Evolutionary conservation across 257 asterid genomes (phyloP), one percentile per base, ranked within the genome.

Genomic region (Ajuga chamaepitys): DNA sequence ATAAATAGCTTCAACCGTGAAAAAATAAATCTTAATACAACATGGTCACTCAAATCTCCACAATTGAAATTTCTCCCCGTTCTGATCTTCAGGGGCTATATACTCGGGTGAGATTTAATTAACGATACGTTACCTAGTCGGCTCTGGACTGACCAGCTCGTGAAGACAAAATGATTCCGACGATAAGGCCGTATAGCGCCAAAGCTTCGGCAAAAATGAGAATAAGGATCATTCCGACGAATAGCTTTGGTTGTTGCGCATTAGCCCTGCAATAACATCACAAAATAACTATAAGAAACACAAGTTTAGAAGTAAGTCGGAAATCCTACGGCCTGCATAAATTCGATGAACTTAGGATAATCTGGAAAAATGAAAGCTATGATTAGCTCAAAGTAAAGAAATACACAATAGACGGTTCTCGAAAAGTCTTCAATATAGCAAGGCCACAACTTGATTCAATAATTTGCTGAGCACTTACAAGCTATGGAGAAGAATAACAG

Each of bases 91-190:
- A 8, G 58, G 62, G 71, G 20, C 66, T 35, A 60, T 44, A 30
- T 64, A 55, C 59, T 32, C 63, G 52, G 30, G 32, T 34, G 35
- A 46, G 57, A 62, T 41, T 54, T 55, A 55, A 55, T 9, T 3
- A 7, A 17, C 5, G 37, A 65, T 55, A 4, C 18, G 48, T 26
- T 63, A 45, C 38, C 77, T 79, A 86, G 53, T 86, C 95, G 7
- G 95, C 90, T 72, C 95, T 81, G 54, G 95, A 86, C 73, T 86
- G 95, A 71, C 95, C 95, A 76, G 95, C 95, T 24, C 95, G 81
- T 3, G 95, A 86, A 65, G 95, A 86, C 88, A 86, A 76, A 48
- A 83, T 86, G 72, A 86, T 86, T 53, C 95, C 95, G 66, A 86
- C 95, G 41, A 86, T 86, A 16, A 86, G 88, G 56, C 95, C 95